Evolutionary conservation across 2,329 filamentous ascomycete genomes (phyloP), one percentile per base, ranked within the genome.

Genomic region (Fusarium gaditjirri): DNA sequence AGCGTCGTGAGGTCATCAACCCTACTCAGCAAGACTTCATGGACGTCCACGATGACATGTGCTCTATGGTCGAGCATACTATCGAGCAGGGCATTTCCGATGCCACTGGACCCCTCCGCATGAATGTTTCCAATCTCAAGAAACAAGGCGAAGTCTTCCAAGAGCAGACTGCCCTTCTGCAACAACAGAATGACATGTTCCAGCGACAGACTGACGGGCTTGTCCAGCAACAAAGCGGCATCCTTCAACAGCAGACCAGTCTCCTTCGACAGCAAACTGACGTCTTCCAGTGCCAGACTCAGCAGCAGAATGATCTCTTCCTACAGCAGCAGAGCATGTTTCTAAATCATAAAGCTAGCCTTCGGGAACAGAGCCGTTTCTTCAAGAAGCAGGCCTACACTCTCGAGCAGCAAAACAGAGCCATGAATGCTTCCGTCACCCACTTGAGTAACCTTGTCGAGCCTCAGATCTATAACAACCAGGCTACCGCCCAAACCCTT

Each of bases 41-140:
- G 10, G 56, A 60, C 1, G 6, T 69, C 23, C 61, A 60, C 3
- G 77, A 81, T 36, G 68, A 73, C 8, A 76, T 82, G 17, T 75
- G 71, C 36, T 73, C 76, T 5, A 74, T 80, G 29, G 66, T 81
- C 19, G 80, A 81, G 42, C 69, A 79, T 14, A 72, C 70, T 7
- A 79, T 80, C 1, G 80, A 82, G 33, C 73, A 79, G n/a, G 75
- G 78, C 14, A 76, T 82, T 33, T 71, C 78, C 1, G 78, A 79
- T 38, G 81, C 80, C 2, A 73, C 79, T 11, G 70, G 70, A 0
- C 80, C 80, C 6, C 60, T 82, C 14, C 74, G 78, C 6, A 50
- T 80, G 25, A 79, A 80, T 13, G 56, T 78, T 39, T 58, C 66
- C 12, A 57, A 52, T 6, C 56, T 77, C 41, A 61, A 74, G 5